Conservation (phyloP, 257 asterid species). For the Coffea canephora region DNA sequence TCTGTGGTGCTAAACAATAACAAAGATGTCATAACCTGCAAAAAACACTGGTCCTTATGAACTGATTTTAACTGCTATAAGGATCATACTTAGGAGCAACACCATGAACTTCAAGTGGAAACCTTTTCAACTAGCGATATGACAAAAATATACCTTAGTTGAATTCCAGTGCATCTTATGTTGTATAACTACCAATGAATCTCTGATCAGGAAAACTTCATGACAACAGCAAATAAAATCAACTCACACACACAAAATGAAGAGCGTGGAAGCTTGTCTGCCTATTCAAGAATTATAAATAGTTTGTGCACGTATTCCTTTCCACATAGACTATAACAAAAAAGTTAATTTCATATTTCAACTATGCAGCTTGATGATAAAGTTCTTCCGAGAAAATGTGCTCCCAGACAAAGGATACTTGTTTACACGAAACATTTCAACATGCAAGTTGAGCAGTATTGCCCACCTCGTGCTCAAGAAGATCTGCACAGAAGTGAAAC, state of each 20-base stretch:
- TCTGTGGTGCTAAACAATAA: background rate
- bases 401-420: conserved; percentile 72
- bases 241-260: background rate
- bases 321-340: background rate
- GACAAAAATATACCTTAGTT: background rate
- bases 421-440: conserved; percentile 97
- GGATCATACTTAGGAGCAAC: background rate
- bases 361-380: background rate
- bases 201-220: no score
- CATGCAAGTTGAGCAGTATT: conserved; percentile 89
- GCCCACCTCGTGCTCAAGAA: conserved; percentile 99
- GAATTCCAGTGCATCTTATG: background rate
- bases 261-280: background rate
- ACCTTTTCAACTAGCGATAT: background rate
- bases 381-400: background rate
- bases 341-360: background rate
- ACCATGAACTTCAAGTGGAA: background rate
- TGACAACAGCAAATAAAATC: background rate
- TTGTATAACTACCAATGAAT: background rate
- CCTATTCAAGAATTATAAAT: background rate
- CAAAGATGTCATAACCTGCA: background rate
- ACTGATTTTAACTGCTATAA: background rate
- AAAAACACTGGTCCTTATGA: background rate
- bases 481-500: conserved; percentile 57
- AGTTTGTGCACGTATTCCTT: background rate